Base-by-base conservation (phyloP, 768 basidiomycete genomes). In the Xerocomus spinulosus region DNA sequence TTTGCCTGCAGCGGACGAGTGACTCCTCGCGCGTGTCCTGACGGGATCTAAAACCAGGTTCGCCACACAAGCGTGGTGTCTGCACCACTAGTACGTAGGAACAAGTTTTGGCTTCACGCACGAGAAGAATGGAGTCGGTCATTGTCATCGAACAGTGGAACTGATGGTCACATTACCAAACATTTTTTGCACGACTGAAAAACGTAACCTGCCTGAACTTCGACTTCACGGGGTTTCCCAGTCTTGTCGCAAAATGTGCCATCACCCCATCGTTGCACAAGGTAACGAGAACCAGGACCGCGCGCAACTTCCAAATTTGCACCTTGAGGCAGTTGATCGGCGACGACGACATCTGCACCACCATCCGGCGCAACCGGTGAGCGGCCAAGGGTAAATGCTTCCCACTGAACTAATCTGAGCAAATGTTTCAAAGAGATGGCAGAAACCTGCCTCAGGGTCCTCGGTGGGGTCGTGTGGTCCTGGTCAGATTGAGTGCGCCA, bases 91-190 rank as follows among this genome's bases (percentile, higher is more conserved):
- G 75, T 37, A 96, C 83, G 65, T 99, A 98, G 53, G 87, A 83
- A 69, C 96, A 99, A 32, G 89, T 94, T 64, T 87, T 87, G 29
- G 91, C 78, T 73, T 96, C 93, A 65, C 94, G 93, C 61, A 97
- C 83, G 61, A 93, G 86, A 45, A 89, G 77, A 57, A 97, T 90
- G 29, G 80, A 81, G 70, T 97, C 93, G 34, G 88, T 81, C 74
- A 88, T 91, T 44, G 88, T 87, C 89, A 92, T 91, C 52, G 91
- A 91, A 68, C 93, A 97, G 68, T 97, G 93, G 65, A 92, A 94
- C 89, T 94, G 64, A 51, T 33, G 29, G 36, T 26, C 15, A 21
- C 46, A 12, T 51, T 17, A 46, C 44, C 39, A 39, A 36, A 20
- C 42, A 43, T 36, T 46, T 23, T 24, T n/a, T n/a, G 26, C 23